Base-by-base conservation (phyloP, 202 grass and related monocot genomes). In the Sporobolus alterniflorus region DNA sequence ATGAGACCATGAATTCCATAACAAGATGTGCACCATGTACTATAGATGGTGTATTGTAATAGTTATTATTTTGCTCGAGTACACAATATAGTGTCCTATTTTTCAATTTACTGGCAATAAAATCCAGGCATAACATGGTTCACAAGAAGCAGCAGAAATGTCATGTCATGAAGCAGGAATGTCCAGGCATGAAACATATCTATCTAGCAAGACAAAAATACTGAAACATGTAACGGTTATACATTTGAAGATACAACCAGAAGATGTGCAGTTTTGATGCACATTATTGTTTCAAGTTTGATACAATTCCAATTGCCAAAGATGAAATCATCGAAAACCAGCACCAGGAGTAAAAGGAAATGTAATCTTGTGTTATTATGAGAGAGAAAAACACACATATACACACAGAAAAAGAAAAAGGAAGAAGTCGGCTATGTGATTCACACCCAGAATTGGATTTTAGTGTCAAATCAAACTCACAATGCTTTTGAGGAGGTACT, bases 101-200 rank as follows among this genome's bases (percentile, higher is more conserved):
- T 56, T 40, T 2, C 40, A 60, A 76, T 32, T 46, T 76, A 65
- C 7, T 49, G 2, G 16, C 57, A 77, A 69, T 30, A 84, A 49
- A 39, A 57, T 29, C 11, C 32, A 17, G 17, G 56, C 21, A 48
- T 25, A 66, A 25, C 79, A 47, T 24, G 67, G 13, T 22, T 67
- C 11, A 7, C 30, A 11, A 13, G 41, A 20, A 33, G 17, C 40
- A 65, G 11, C 7, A 15, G 13, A 26, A 24, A 24, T 55, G 52
- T 24, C 63, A 7, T 71, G 7, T 71, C n/a, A n/a, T n/a, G n/a
- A n/a, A n/a, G n/a, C n/a, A n/a, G n/a, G n/a, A n/a, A n/a, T n/a
- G n/a, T n/a, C n/a, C n/a, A n/a, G 20, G 59, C 41, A 72, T 8
- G 12, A 78, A 26, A 22, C 67, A 73, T 78, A 57, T 66, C 17